Evolutionary conservation across 139 green algal species (phyloP), one percentile per base, ranked within the genome.

Genomic region (Micractinium conductrix): DNA sequence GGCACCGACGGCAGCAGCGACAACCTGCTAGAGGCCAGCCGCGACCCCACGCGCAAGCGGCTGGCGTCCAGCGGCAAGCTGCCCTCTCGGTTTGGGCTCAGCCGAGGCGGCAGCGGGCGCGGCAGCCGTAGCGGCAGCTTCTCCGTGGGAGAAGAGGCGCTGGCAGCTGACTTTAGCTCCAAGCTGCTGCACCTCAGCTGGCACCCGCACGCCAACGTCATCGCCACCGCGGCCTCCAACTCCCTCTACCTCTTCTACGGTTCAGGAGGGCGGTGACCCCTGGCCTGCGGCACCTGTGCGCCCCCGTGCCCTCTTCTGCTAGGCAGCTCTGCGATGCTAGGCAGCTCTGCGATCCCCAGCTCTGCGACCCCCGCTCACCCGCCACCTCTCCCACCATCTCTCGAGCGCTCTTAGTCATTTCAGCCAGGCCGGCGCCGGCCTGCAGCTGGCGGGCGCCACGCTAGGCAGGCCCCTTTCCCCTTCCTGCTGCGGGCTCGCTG

Each of bases 111-210:
- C 33, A 42, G 42, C 72, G 67, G 62, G 33, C 75, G 53, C 5
- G 60, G 79, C 81, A 90, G 89, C 65, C 82, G 89, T 37, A 79
- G 79, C 19, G 63, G 76, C 79, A 85, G 80, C 33, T 65, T 70
- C 60, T 71, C 79, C 1, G 81, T 38, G 42, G 84, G 72, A 55
- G 79, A 80, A 40, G 63, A 88, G 42, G 76, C 72, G 75, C n/a
- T 93, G 48, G 50, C 48, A 8, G 80, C 33, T 17, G 96, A 99
- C 90, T 97, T 97, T 65, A 65, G 79, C 7, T 85, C 85, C 37
- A 99, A 99, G 91, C 92, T 99, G 84, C 92, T 98, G 80, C 96
- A 99, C 87, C 85, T 99, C 37, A 95, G 96, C 2, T 99, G 96
- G 96, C 97, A 99, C 85, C 97, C 97, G 42, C 87, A 95, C 76